Evolutionary conservation across 176 grass and related monocot species (phyloP), one percentile per base, ranked within the genome.

Genomic region (Phragmites australis): DNA sequence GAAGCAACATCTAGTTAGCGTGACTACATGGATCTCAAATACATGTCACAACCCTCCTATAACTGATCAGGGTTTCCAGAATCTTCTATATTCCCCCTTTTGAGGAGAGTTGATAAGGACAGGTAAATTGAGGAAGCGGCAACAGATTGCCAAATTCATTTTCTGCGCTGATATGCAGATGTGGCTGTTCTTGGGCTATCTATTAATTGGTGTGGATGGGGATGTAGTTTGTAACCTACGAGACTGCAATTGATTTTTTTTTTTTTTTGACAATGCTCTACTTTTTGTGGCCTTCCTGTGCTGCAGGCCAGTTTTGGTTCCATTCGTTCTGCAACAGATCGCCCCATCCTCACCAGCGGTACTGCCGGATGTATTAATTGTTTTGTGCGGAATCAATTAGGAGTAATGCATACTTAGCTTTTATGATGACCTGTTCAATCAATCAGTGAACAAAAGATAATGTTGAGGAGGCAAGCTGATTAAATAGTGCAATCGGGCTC

Each of bases 151-250:
- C 11, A 13, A 54, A 46, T 62, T 46, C 9, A 12, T 52, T 9
- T 34, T 65, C 74, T 74, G n/a, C 65, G 45, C 57, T 26, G 43
- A 51, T 27, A 12, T 31, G 74, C 23, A 8, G 57, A 64, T 56
- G 57, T 25, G 32, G 40, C 42, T n/a, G n/a, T n/a, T 16, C 29
- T 77, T 62, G 23, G 15, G 27, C 11, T 22, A 6, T 69, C 51
- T n/a, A 32, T 79, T 25, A 29, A 18, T 44, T 59, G 29, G 2
- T 68, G 32, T 76, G 50, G 30, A 62, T n/a, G 55, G 54, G 47
- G 19, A 25, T 18, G 50, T 84, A 43, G 6, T n/a, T n/a, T 80
- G 59, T 65, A 74, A 30, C 59, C 68, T n/a, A 37, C 50, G 42
- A 59, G 54, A 40, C 52, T 37, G 66, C 37, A 40, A 42, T 22